Conservation (phyloP, 2,329 filamentous ascomycete genomes). For the Lachnellula suecica region DNA sequence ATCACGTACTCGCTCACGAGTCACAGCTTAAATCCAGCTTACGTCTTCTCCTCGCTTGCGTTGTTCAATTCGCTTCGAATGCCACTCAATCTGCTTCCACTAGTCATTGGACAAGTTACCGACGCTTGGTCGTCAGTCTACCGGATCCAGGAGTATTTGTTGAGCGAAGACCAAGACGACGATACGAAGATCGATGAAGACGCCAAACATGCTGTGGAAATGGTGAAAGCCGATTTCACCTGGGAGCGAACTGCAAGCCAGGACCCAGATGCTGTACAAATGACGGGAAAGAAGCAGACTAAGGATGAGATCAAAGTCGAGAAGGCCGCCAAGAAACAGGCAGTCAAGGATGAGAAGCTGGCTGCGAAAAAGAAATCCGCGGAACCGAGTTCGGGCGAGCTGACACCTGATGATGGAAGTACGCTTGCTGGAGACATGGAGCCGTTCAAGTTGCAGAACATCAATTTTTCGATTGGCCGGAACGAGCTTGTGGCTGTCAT, state of each 20-base stretch:
- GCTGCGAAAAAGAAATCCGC: constrained; percentile 26
- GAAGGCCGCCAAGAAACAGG: constrained; percentile 38
- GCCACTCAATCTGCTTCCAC: constrained; percentile 83
- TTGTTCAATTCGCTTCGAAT: constrained; percentile 90
- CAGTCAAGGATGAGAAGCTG: constrained; percentile 37
- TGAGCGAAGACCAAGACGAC: constrained; percentile 82
- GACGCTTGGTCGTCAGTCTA: constrained; percentile 85
- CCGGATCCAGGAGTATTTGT: constrained; percentile 83
- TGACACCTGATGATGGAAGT: constrained; percentile 52
- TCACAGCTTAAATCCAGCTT: constrained; percentile 69
- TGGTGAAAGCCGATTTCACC: constrained; percentile 76
- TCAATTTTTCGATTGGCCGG: constrained; percentile 67
- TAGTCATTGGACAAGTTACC: constrained; percentile 85
- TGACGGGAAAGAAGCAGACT: constrained; percentile 62
- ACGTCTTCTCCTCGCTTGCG: constrained; percentile 89
- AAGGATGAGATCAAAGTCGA: constrained; percentile 21
- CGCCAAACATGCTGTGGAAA: constrained; percentile 66
- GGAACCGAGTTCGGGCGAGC: constrained; percentile 38
- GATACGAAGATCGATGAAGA: constrained; percentile 57
- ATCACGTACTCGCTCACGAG: constrained; percentile 73
- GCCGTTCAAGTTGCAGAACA: constrained; percentile 70
- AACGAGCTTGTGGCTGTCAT: constrained; percentile 85
- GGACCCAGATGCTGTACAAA: constrained; percentile 44
- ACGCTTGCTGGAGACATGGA: constrained; percentile 54
- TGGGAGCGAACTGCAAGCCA: constrained; percentile 73